Evolutionary conservation across 2,329 filamentous ascomycete genomes (phyloP), one percentile per base, ranked within the genome.

Genomic region (Orbilia quercus): DNA sequence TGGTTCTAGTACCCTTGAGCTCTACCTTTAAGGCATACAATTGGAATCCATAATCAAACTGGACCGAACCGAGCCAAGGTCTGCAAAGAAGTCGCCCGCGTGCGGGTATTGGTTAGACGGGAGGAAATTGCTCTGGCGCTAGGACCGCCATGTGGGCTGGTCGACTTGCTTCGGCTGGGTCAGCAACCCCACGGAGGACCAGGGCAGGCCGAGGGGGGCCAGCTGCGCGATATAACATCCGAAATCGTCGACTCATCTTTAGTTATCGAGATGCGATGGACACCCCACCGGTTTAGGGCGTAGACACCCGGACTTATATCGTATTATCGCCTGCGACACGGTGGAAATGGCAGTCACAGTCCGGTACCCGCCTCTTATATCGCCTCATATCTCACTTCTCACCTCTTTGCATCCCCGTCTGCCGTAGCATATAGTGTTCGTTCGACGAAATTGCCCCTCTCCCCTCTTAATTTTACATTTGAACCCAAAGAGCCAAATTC

Each of bases 341-440:
- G 58, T 58, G 58, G 64, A 71, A 71, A 71, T 62, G 66, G 58
- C 66, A 71, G 66, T 71, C 66, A 71, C 66, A 71, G 60, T 16
- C n/a, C n/a, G n/a, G n/a, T 51, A 51, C 50, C n/a, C 16, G 38
- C 40, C 14, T 55, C 28, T 47, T 48, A 60, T 69, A 44, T 47
- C 25, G 38, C n/a, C 48, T 38, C 14, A 42, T 48, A 38, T 25
- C 20, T 42, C 25, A 16, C 42, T 53, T 53, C n/a, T 42, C 14
- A 11, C 53, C 36, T 11, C 23, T 16, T 64, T 38, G 18, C 20
- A 34, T n/a, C n/a, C n/a, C n/a, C n/a, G n/a, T n/a, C n/a, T n/a
- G n/a, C n/a, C n/a, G n/a, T n/a, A n/a, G n/a, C n/a, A n/a, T n/a
- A n/a, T n/a, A n/a, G n/a, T n/a, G n/a, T n/a, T n/a, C n/a, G n/a